Evolutionary conservation across 179 eudicot species (phyloP).

Genomic region (Beta lomatogona): DNA sequence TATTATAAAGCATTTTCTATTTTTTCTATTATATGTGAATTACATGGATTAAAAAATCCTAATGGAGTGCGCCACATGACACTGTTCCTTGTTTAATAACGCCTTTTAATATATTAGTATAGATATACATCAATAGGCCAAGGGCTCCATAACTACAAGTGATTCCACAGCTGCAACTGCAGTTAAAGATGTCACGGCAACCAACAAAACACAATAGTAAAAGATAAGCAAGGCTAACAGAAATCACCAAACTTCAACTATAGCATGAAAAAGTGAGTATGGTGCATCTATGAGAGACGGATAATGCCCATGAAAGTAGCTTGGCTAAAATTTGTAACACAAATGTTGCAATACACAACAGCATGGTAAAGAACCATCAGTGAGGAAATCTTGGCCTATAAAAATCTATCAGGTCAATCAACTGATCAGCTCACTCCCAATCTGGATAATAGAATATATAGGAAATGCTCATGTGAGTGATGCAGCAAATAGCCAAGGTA

Average conservation of each 20-base stretch:
- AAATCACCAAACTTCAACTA: not conserved
- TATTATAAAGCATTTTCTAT: no score
- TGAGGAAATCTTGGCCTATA: not conserved
- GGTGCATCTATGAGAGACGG: not conserved
- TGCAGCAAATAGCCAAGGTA: not conserved
- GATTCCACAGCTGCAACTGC: not conserved
- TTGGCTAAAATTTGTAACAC: not conserved
- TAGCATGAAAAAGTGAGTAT: not conserved
- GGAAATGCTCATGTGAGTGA: not conserved
- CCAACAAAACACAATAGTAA: not conserved
- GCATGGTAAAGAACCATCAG: constrained; percentile 7
- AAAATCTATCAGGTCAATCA: not conserved
- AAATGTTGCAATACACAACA: not conserved
- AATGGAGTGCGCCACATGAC: no score
- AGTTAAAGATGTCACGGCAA: no score
- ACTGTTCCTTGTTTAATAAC: no score
- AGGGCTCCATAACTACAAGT: not conserved
- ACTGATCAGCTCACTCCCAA: not conserved
- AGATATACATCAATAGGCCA: not conserved
- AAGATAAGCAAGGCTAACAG: not conserved
- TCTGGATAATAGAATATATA: not conserved
- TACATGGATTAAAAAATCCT: no score
- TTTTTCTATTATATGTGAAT: no score
- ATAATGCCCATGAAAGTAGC: not conserved
- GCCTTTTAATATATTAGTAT: no score